Evolutionary conservation across 768 basidiomycete genomes (phyloP).

Genomic region (Lenzites betulinus): DNA sequence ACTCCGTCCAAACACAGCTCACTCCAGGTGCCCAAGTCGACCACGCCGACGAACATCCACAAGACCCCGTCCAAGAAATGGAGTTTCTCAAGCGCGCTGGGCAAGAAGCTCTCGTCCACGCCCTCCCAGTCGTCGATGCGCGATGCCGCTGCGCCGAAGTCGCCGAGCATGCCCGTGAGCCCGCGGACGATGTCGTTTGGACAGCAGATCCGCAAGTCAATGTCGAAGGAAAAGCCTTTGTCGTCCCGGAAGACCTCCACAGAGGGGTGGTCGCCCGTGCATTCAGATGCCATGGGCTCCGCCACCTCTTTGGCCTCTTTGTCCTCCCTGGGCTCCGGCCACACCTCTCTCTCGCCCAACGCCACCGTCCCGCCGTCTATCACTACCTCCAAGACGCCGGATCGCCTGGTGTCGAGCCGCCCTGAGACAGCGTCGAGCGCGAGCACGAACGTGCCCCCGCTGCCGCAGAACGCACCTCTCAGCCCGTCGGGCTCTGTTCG

Average conservation of each 20-base stretch:
- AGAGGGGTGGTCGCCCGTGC: constrained; percentile 61
- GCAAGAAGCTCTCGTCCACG: constrained; percentile 69
- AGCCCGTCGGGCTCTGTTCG: constrained; percentile 74
- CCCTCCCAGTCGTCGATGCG: constrained; percentile 59
- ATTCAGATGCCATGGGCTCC: constrained; percentile 76
- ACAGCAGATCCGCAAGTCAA: constrained; percentile 67
- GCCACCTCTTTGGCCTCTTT: constrained; percentile 75
- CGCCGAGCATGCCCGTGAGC: constrained; percentile 61
- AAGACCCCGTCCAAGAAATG: constrained; percentile 95
- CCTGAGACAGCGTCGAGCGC: constrained; percentile 77
- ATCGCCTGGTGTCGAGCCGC: constrained; percentile 60
- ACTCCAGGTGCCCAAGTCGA: constrained; percentile 28
- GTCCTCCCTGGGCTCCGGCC: constrained; percentile 71
- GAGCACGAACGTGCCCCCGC: constrained; percentile 63
- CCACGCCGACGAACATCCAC: constrained; percentile 35
- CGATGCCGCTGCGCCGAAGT: constrained; percentile 43
- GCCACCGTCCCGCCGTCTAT: constrained; percentile 34
- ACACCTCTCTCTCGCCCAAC: constrained; percentile 41
- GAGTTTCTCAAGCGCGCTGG: constrained; percentile 89
- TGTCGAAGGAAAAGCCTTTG: constrained; percentile 63
- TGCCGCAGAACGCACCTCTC: constrained; percentile 60
- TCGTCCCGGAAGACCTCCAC: constrained; percentile 44
- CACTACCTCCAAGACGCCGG: constrained; percentile 61
- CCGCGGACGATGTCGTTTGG: constrained; percentile 68
- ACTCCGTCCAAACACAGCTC: constrained; percentile 32